Conservation (phyloP, 352 stramenopile genomes). For the Phytophthora foliorum region DNA sequence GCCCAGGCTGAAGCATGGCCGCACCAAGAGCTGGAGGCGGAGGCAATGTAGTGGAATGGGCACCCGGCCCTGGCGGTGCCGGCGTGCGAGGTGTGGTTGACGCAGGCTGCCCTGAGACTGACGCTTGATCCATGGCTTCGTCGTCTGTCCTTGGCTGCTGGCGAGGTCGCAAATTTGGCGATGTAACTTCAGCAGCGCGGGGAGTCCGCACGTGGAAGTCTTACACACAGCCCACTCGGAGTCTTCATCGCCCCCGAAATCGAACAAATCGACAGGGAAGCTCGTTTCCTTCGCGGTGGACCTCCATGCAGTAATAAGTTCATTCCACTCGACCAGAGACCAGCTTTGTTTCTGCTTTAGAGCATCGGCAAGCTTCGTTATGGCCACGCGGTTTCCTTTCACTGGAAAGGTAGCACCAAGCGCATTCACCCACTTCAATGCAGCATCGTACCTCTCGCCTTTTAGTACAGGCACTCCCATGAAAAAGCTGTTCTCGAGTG, state of each 20-base stretch:
- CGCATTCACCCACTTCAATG: slow-evolving; percentile 58
- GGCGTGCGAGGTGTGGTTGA: too few species aligned
- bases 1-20: too few species aligned
- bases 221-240: slow-evolving; percentile 55
- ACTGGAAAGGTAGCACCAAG: slow-evolving; percentile 64
- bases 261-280: slow-evolving; percentile 65
- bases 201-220: slow-evolving; percentile 82
- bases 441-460: slow-evolving; percentile 62
- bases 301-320: slow-evolving; percentile 64
- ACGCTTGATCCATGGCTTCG: too few species aligned
- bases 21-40: too few species aligned
- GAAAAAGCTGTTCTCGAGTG: slow-evolving; percentile 74
- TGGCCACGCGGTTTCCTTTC: slow-evolving; percentile 60
- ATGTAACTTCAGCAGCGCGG: too few species aligned
- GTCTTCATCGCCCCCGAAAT: slow-evolving; percentile 44
- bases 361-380: slow-evolving; percentile 45
- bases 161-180: too few species aligned
- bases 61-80: too few species aligned
- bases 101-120: too few species aligned
- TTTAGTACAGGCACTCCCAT: slow-evolving; percentile 61
- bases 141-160: too few species aligned
- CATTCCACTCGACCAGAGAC: slow-evolving; percentile 52
- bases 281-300: slow-evolving; percentile 40
- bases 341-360: slow-evolving; percentile 51
- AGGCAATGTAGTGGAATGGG: too few species aligned